Conservation (phyloP, 2,329 filamentous ascomycete species). For the Aspergillus sp. region DNA sequence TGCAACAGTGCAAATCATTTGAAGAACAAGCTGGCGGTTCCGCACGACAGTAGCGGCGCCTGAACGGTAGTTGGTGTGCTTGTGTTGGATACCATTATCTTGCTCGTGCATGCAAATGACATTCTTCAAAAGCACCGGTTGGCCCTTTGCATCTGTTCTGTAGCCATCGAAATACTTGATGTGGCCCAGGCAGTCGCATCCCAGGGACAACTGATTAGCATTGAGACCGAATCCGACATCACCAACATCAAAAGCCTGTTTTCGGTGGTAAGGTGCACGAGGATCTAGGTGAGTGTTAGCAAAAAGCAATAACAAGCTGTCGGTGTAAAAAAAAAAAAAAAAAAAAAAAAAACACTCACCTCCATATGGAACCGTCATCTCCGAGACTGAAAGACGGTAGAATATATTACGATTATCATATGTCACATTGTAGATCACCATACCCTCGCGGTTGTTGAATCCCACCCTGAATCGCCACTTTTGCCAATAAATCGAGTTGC, state of each 20-base stretch:
- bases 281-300: slow-evolving; percentile 53
- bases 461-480: slow-evolving; percentile 60
- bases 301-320: not conserved
- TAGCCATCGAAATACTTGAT: slow-evolving; percentile 63
- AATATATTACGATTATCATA: slow-evolving; percentile 62
- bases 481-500: slow-evolving; percentile 59
- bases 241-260: slow-evolving; percentile 66
- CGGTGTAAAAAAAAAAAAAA: not conserved
- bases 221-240: slow-evolving; percentile 63
- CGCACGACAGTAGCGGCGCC: slow-evolving; percentile 59
- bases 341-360: slow-evolving; percentile 18
- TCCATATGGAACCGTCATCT: slow-evolving; percentile 56
- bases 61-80: slow-evolving; percentile 68
- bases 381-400: slow-evolving; percentile 61
- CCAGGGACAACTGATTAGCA: slow-evolving; percentile 65
- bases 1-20: slow-evolving; percentile 65
- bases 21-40: slow-evolving; percentile 61
- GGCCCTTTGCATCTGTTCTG: slow-evolving; percentile 56
- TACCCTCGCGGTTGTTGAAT: slow-evolving; percentile 61
- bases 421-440: slow-evolving; percentile 62
- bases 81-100: slow-evolving; percentile 65
- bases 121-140: slow-evolving; percentile 57
- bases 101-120: slow-evolving; percentile 67
- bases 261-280: slow-evolving; percentile 63
- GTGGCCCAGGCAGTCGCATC: slow-evolving; percentile 66